Percentiles rank a stretch among this genome's conserved stretches.
phyloP scores from a whole-genome alignment of 129 eudicot species.

The Arctium minus region DNA sequence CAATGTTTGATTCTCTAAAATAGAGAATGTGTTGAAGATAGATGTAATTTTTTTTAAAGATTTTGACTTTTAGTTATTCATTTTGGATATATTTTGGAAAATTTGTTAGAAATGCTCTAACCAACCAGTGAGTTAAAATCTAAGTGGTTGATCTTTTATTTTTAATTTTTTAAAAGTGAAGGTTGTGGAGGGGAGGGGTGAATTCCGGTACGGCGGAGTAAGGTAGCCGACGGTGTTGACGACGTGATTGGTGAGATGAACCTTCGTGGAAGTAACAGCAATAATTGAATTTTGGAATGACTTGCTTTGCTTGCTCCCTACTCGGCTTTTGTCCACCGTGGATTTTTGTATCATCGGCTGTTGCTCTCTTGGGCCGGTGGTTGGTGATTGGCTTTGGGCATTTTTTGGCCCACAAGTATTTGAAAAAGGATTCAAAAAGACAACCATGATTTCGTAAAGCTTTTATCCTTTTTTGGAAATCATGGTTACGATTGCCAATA shows the following conservation, averaged over 20 bases:
- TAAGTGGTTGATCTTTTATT: too few species aligned
- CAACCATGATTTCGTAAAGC: too few species aligned
- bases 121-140: too few species aligned
- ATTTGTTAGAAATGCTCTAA: too few species aligned
- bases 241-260: not conserved
- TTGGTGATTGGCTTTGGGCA: not conserved
- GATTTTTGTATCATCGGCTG: not conserved
- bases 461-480: too few species aligned
- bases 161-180: not conserved
- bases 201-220: conserved; percentile 22
- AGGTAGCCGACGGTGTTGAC: conserved; percentile 26
- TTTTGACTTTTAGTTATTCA: too few species aligned
- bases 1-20: too few species aligned
- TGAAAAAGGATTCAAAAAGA: not conserved
- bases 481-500: too few species aligned
- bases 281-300: conserved; percentile 10
- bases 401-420: not conserved
- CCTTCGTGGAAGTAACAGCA: conserved; percentile 23
- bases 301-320: not conserved
- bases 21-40: too few species aligned
- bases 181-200: not conserved
- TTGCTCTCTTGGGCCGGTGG: not conserved
- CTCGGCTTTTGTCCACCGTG: conserved; percentile 5
- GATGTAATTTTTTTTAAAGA: too few species aligned
- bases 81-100: too few species aligned